A percentile compares a stretch with the other conserved stretches of the same genome.
Evolutionary conservation across 805 yeast genomes (phyloP).

Genomic region (Lipomyces orientalis): DNA sequence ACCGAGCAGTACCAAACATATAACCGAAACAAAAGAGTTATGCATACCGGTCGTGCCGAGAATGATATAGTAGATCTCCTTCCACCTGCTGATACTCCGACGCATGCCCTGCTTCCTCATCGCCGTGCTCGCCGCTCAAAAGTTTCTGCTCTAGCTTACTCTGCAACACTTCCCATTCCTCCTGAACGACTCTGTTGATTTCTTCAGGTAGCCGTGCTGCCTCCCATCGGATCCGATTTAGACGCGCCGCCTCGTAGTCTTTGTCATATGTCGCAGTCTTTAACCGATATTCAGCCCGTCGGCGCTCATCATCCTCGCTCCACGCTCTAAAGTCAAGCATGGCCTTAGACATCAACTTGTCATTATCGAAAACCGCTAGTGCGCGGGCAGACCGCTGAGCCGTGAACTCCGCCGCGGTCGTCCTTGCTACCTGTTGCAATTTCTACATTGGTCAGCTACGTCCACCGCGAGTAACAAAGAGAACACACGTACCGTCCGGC

Average conservation of each 20-base stretch:
- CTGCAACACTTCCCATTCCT: constrained; percentile 6
- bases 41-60: background rate
- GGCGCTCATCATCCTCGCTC: constrained; percentile 11
- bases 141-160: constrained; percentile 9
- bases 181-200: constrained; percentile 6
- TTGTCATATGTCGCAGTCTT: constrained; percentile 2
- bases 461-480: background rate
- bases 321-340: constrained; percentile 8
- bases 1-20: background rate
- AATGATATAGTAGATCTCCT: background rate
- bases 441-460: background rate
- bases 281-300: constrained; percentile 3
- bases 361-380: constrained; percentile 1
- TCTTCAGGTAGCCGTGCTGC: constrained; percentile 8
- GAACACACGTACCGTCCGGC: background rate
- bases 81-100: background rate
- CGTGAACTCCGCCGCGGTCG: background rate
- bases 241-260: constrained; percentile 9
- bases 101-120: background rate
- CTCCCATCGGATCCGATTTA: constrained; percentile 13
- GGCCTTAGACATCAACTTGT: background rate
- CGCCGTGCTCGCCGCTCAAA: background rate
- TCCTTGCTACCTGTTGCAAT: background rate
- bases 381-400: background rate
- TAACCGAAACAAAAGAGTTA: background rate